phyloP scores from a whole-genome alignment of 2,329 filamentous ascomycete species.

The Trichoderma sp. region DNA sequence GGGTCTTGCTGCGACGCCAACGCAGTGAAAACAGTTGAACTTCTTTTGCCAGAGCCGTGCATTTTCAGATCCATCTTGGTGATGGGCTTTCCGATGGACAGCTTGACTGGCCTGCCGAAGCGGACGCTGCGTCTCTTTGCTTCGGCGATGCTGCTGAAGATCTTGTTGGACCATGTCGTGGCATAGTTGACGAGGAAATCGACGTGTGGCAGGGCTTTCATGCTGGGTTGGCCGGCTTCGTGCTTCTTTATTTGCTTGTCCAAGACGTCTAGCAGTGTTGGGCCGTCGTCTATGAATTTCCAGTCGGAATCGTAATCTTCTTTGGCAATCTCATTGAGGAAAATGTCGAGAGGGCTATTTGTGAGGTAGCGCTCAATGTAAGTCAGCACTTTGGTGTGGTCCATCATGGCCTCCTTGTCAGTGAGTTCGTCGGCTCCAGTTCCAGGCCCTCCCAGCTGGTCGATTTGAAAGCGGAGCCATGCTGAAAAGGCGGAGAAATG shows the following conservation, averaged over 20 bases:
- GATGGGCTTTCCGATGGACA: constrained; percentile 50
- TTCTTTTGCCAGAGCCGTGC: constrained; percentile 42
- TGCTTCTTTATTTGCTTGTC: constrained; percentile 54
- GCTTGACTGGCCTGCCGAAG: constrained; percentile 60
- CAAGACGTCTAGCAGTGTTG: constrained; percentile 53
- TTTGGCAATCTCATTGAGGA: constrained; percentile 55
- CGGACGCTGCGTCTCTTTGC: constrained; percentile 70
- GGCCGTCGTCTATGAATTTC: constrained; percentile 49
- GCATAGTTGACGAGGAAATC: constrained; percentile 66
- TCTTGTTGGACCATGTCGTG: constrained; percentile 57
- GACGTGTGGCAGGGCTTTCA: constrained; percentile 62
- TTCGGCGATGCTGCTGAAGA: constrained; percentile 71
- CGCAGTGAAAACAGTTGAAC: constrained; percentile 47
- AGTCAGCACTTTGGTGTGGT: constrained; percentile 70
- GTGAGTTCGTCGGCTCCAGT: constrained; percentile 69
- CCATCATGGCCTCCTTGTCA: constrained; percentile 77
- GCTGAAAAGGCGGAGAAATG: constrained; percentile 78
- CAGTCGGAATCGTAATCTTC: constrained; percentile 57
- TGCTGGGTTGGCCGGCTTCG: constrained; percentile 50
- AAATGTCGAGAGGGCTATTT: constrained; percentile 63
- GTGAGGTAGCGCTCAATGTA: constrained; percentile 77
- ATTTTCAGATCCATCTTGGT: constrained; percentile 63
- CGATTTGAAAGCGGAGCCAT: constrained; percentile 85
- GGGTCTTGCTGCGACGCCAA: constrained; percentile 45
- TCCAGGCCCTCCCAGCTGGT: constrained; percentile 69